Evolutionary conservation across 2,329 filamentous ascomycete species (phyloP).

Genomic region (Rhynchosporium secalis): DNA sequence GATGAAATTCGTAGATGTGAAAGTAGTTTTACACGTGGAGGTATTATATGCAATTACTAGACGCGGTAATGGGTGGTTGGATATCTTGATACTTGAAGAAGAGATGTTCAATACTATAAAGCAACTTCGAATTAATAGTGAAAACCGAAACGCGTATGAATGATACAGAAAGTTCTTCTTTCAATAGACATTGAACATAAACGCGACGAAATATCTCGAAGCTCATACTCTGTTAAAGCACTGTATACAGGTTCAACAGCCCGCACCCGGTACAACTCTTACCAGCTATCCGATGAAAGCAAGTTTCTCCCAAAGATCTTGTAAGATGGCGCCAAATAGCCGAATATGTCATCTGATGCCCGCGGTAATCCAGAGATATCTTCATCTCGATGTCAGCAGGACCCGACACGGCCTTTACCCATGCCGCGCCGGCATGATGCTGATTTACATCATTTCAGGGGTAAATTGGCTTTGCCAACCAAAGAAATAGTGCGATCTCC

Average conservation of each 20-base stretch:
- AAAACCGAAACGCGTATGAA: neutral
- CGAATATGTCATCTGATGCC: neutral
- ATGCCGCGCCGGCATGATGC: conserved; percentile 5
- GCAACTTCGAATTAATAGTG: neutral
- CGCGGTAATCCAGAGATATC: neutral
- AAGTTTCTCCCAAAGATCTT: neutral
- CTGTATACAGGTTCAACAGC: neutral
- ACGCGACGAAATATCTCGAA: neutral
- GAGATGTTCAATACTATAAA: neutral
- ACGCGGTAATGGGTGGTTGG: conserved; percentile 27
- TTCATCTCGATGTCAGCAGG: neutral
- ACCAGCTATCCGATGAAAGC: neutral
- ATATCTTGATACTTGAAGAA: conserved; percentile 1
- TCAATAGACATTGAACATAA: neutral
- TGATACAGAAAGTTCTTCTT: neutral
- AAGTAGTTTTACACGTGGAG: conserved; percentile 37
- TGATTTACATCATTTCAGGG: neutral
- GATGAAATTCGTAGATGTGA: conserved; percentile 35
- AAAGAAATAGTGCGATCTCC: neutral
- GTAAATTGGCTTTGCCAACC: too few species aligned
- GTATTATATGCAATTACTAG: conserved; percentile 38
- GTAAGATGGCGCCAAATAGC: neutral
- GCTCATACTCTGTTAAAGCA: neutral
- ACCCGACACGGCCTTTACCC: neutral
- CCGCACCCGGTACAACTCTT: neutral